These are phyloP conservation scores for Kwoniella pini DNA, from an alignment of 768 basidiomycete species.

Conservation along the genomic window DNA sequence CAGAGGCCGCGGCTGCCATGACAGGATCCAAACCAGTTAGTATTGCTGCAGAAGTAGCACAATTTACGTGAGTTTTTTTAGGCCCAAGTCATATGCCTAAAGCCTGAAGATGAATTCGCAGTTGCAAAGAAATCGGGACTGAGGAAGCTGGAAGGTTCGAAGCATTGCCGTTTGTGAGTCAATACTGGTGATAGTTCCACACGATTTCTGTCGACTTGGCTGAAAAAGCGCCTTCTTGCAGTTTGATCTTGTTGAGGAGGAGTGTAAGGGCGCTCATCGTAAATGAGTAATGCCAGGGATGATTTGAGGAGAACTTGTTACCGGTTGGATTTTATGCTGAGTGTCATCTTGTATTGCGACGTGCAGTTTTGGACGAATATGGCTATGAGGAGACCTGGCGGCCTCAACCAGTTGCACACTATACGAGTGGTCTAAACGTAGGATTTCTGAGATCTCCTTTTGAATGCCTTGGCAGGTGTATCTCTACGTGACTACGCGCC, in stretches of 20 bases:
- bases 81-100: not conserved
- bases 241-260: constrained; percentile 30
- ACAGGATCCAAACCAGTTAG: constrained; percentile 14
- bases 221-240: not conserved
- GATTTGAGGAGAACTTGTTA: too few relatives aligned
- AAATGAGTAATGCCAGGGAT: not conserved
- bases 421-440: too few relatives aligned
- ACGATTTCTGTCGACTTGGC: not conserved
- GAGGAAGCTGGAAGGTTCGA: constrained; percentile 30
- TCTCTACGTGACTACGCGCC: too few relatives aligned
- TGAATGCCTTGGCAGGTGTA: too few relatives aligned
- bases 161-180: constrained; percentile 23
- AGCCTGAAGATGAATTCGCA: not conserved
- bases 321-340: too few relatives aligned
- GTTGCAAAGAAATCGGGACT: constrained; percentile 17
- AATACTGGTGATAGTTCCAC: too few relatives aligned
- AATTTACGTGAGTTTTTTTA: constrained; percentile 26
- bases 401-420: too few relatives aligned
- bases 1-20: constrained; percentile 27
- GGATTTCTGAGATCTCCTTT: too few relatives aligned
- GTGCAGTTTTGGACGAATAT: too few relatives aligned
- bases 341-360: too few relatives aligned
- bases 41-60: constrained; percentile 20
- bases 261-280: constrained; percentile 16
- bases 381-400: too few relatives aligned